These are phyloP conservation scores for Sphagnum contortum DNA, from an alignment of 225 moss, liverwort and hornwort species.

Conservation along the genomic window DNA sequence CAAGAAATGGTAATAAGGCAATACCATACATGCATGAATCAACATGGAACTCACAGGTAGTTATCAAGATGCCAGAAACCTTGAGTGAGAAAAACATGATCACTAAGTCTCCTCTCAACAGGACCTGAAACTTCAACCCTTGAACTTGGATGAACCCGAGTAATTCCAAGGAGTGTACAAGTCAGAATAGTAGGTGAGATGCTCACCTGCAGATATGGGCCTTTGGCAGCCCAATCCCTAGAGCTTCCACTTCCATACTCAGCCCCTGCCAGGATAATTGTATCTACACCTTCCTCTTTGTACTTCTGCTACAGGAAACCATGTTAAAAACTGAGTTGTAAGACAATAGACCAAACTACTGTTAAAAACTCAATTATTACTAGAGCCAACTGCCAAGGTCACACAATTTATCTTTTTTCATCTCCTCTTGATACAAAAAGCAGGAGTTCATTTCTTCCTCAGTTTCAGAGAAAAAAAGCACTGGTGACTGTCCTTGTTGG, in stretches of 20 bases:
- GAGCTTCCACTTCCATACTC: constrained; percentile 99
- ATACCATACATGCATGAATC: no score
- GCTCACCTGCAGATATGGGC: constrained; percentile 68
- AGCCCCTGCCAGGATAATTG: constrained; percentile 78
- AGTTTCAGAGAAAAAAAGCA: no score
- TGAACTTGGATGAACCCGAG: no score
- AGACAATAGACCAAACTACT: neutral
- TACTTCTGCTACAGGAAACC: constrained; percentile 52
- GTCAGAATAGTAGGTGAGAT: no score
- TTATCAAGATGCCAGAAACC: neutral
- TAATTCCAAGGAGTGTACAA: no score
- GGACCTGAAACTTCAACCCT: no score
- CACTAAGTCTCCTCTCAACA: no score
- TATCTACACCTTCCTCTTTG: constrained; percentile 61
- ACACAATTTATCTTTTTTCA: no score
- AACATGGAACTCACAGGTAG: neutral
- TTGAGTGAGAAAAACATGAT: neutral
- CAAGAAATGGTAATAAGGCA: no score
- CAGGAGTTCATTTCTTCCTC: no score
- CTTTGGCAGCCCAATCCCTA: constrained; percentile 99
- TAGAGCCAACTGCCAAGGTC: no score
- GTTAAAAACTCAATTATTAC: neutral
- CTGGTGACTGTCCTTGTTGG: neutral
- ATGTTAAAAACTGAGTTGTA: neutral
- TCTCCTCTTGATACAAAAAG: no score